Conservation (phyloP, 306 rosid genomes). For the Myrica gale region DNA sequence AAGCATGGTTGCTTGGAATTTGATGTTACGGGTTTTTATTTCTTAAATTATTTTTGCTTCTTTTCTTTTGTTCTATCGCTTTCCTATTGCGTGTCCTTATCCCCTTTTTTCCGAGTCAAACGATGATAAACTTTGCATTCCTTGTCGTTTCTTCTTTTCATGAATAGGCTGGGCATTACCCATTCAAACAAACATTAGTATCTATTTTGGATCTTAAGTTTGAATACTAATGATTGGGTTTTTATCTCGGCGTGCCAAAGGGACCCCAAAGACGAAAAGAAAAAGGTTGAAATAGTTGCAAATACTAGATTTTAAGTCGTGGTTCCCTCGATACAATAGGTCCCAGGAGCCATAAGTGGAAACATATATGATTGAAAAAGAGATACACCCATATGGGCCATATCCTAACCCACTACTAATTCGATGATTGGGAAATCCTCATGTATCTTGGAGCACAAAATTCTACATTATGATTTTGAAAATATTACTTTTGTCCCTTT, state of each 20-base stretch:
- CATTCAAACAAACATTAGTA: slow-evolving; percentile 22
- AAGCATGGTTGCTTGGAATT: too few relatives aligned
- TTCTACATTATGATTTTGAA: neutral
- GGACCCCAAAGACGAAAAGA: slow-evolving; percentile 1
- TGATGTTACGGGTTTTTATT: too few relatives aligned
- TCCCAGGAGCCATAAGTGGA: slow-evolving; percentile 1
- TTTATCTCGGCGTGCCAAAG: slow-evolving; percentile 35
- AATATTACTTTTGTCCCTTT: too few relatives aligned
- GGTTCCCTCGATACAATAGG: neutral
- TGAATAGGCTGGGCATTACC: slow-evolving; percentile 18
- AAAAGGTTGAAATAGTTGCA: neutral
- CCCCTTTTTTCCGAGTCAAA: neutral
- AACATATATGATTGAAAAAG: slow-evolving; percentile 1
- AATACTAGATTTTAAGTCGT: slow-evolving; percentile 1
- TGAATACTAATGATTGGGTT: slow-evolving; percentile 31
- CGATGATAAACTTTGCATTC: slow-evolving; percentile 19
- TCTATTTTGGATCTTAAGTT: neutral
- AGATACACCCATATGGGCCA: slow-evolving; percentile 6
- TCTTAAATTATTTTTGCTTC: too few relatives aligned
- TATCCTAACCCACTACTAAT: slow-evolving; percentile 16
- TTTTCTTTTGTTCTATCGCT: neutral
- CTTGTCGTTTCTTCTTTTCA: neutral
- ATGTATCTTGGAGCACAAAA: slow-evolving; percentile 13
- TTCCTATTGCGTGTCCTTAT: neutral
- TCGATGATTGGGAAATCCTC: slow-evolving; percentile 23